phyloP scores from a whole-genome alignment of 805 yeast species.

The Teunomyces panamensis region DNA sequence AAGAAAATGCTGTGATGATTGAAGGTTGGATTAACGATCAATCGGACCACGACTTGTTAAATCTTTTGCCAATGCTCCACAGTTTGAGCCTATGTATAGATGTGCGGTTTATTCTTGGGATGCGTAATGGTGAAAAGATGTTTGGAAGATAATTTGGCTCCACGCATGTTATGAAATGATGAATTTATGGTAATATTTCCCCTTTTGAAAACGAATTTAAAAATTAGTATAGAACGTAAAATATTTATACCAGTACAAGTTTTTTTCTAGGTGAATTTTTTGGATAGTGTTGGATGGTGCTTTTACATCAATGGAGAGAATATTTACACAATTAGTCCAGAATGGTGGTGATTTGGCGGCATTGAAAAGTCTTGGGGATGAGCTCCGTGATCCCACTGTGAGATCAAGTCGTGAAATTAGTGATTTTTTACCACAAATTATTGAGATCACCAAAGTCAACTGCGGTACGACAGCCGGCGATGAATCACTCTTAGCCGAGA shows the following conservation, averaged over 20 bases:
- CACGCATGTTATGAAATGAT: background rate
- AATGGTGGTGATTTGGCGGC: background rate
- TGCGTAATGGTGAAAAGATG: slow-evolving; percentile 68
- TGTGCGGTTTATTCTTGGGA: slow-evolving; percentile 72
- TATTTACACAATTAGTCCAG: background rate
- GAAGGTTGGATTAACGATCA: slow-evolving; percentile 99
- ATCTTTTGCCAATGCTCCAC: slow-evolving; percentile 74
- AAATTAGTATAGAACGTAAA: too few relatives aligned
- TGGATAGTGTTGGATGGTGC: too few relatives aligned
- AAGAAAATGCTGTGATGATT: slow-evolving; percentile 84
- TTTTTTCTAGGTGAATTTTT: too few relatives aligned
- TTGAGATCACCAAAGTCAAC: slow-evolving; percentile 4
- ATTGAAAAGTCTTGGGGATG: slow-evolving; percentile 6
- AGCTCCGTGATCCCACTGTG: slow-evolving; percentile 7
- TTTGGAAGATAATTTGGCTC: slow-evolving; percentile 34
- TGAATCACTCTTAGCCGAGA: slow-evolving; percentile 13
- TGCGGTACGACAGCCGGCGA: background rate
- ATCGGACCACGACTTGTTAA: slow-evolving; percentile 78
- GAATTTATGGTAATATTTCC: background rate
- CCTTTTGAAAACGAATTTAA: too few relatives aligned
- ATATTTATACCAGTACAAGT: too few relatives aligned
- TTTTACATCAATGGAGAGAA: background rate
- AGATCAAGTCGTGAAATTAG: slow-evolving; percentile 3
- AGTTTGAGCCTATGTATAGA: slow-evolving; percentile 79
- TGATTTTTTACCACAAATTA: background rate